Conservation (phyloP, 1,139 yeast genomes). For the Yamadazyma oceani region DNA sequence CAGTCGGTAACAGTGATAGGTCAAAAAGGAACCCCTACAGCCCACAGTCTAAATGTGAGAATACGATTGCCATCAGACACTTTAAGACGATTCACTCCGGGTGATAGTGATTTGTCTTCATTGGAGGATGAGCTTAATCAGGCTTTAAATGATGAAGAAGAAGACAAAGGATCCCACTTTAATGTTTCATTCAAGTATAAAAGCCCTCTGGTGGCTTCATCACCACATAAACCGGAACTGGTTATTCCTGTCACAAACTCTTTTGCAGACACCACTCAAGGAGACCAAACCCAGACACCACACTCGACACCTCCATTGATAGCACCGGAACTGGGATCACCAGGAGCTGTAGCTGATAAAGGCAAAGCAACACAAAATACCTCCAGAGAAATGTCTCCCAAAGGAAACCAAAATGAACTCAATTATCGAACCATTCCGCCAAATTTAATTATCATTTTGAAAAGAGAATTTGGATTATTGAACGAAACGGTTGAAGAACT, state of each 20-base stretch:
- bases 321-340: neutral
- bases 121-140: constrained; percentile 20
- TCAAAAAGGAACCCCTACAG: neutral
- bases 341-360: neutral
- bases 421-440: constrained; percentile 27
- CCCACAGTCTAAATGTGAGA: constrained; percentile 12
- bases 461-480: constrained; percentile 22
- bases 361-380: no score
- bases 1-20: constrained; percentile 7
- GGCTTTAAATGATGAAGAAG: constrained; percentile 8
- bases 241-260: neutral
- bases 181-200: constrained; percentile 8
- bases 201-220: neutral
- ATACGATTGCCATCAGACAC: constrained; percentile 23
- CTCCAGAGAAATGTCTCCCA: no score
- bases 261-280: neutral
- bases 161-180: neutral
- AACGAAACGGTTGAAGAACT: constrained; percentile 25
- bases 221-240: neutral
- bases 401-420: no score
- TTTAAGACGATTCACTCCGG: no score
- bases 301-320: no score
- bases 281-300: neutral
- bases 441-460: constrained; percentile 23
- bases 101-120: constrained; percentile 13